These are phyloP conservation scores for Cystobasidiaceae sp. DNA, from an alignment of 1,284 basidiomycete species.

Conservation along the genomic window DNA sequence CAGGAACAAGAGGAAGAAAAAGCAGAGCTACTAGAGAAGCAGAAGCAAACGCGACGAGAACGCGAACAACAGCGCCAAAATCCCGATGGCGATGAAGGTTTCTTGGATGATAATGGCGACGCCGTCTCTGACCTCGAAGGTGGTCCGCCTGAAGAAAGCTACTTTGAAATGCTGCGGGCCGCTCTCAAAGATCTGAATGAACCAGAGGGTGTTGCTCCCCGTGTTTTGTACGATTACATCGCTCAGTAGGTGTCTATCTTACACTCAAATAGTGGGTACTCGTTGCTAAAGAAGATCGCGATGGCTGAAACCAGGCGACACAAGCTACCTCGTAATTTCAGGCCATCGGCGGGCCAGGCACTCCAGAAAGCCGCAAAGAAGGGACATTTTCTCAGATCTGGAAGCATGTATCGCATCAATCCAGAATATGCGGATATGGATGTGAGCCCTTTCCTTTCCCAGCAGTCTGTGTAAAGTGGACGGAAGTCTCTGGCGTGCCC, in stretches of 20 bases:
- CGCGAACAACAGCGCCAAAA: not conserved
- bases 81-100: not conserved
- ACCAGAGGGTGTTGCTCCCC: slow-evolving; percentile 16
- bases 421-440: slow-evolving; percentile 41
- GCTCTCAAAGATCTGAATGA: slow-evolving; percentile 28
- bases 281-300: slow-evolving; percentile 24
- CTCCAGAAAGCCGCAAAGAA: slow-evolving; percentile 45
- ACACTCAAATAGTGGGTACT: not conserved
- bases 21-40: slow-evolving; percentile 4
- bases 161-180: slow-evolving; percentile 28
- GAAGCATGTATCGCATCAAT: slow-evolving; percentile 44
- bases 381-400: slow-evolving; percentile 43
- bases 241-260: slow-evolving; percentile 11
- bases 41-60: not conserved
- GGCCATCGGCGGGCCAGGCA: slow-evolving; percentile 44
- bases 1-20: not conserved
- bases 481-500: too few relatives aligned
- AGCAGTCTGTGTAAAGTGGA: too few relatives aligned
- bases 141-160: slow-evolving; percentile 1
- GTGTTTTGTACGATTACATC: slow-evolving; percentile 26
- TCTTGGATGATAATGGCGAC: not conserved
- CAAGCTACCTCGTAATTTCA: slow-evolving; percentile 44
- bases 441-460: too few relatives aligned
- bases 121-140: too few relatives aligned
- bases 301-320: slow-evolving; percentile 40